Evolutionary conservation across 2,329 filamentous ascomycete genomes (phyloP), one percentile per base, ranked within the genome.

Genomic region (Tolypocladium paradoxum): DNA sequence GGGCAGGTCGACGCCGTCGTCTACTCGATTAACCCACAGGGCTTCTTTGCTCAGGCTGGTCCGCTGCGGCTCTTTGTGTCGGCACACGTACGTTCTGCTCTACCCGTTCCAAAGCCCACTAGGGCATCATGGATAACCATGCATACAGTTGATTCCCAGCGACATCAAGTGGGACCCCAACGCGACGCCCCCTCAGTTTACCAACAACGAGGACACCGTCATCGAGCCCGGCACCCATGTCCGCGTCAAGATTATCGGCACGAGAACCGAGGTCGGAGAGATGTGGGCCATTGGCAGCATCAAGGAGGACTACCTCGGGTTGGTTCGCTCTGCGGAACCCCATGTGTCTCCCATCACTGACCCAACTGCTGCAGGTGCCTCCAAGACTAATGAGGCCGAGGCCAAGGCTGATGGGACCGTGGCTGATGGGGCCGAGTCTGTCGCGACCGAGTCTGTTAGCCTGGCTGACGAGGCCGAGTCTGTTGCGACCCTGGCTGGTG

Each of bases 281-380:
- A 95, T 99, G 81, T 96, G 88, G 79, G 93, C 92, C 37, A 95
- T 99, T 69, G 93, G 91, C 56, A 97, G 90, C 61, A 96, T 99
- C 74, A 96, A 95, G 73, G 92, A 86, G 66, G 83, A 87, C 65
- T 87, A 84, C 64, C 76, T 87, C 40, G 83, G 83, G 83, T 85
- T 76, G 47, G 65, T 50, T 48, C 11, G 14, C n/a, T 29, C 33
- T 29, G 27, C 9, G 43, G 9, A n/a, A 7, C 9, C 8, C 4
- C 18, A 20, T 7, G 6, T 0, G 9, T 45, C 27, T 14, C 24
- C n/a, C 27, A 34, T 56, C 24, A 51, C 57, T 63, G 52, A 62
- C 51, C 6, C 36, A 12, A 34, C 2, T 43, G 48, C 27, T 36
- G 48, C 49, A 68, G 65, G 47, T 68, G 65, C 50, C 58, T 61